phyloP scores from a whole-genome alignment of 2,329 filamentous ascomycete genomes.

The Penicillium brevicompactum region DNA sequence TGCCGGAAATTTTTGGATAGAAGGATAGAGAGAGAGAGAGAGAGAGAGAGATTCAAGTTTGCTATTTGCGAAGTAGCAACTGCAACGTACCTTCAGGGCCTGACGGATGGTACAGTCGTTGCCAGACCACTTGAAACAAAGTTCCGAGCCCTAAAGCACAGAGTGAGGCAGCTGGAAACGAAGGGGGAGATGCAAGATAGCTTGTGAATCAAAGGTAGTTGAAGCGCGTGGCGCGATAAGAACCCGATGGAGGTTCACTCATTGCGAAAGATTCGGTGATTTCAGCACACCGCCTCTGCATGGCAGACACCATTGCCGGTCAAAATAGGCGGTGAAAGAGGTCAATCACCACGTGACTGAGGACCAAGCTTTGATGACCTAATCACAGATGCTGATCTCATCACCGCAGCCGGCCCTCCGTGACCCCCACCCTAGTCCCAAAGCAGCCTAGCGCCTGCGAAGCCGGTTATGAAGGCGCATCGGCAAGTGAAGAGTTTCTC shows the following conservation, averaged over 20 bases:
- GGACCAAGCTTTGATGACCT: conserved; percentile 9
- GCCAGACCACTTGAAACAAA: conserved; percentile 36
- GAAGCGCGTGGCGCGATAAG: not conserved
- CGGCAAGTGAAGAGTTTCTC: conserved; percentile 26
- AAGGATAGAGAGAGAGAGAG: conserved; percentile 9
- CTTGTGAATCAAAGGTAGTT: not conserved
- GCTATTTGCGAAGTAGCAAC: conserved; percentile 34
- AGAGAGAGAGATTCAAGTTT: conserved; percentile 22
- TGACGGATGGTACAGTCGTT: conserved; percentile 35
- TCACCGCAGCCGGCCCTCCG: not conserved
- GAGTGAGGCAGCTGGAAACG: conserved; percentile 1
- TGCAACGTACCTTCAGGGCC: conserved; percentile 48
- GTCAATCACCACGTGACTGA: not conserved
- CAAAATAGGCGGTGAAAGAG: not conserved
- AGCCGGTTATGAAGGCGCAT: conserved; percentile 22
- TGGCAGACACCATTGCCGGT: not conserved
- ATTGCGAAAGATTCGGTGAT: not conserved
- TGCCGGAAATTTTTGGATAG: conserved; percentile 31
- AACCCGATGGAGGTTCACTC: not conserved
- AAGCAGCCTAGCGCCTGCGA: conserved; percentile 21
- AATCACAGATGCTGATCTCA: conserved; percentile 1
- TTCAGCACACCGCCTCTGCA: not conserved
- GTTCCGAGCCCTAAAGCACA: conserved; percentile 1
- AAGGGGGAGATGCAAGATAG: not conserved
- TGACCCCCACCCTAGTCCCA: conserved; percentile 36